phyloP scores from a whole-genome alignment of 1,284 basidiomycete genomes.

The Takashimella tepidaria region DNA sequence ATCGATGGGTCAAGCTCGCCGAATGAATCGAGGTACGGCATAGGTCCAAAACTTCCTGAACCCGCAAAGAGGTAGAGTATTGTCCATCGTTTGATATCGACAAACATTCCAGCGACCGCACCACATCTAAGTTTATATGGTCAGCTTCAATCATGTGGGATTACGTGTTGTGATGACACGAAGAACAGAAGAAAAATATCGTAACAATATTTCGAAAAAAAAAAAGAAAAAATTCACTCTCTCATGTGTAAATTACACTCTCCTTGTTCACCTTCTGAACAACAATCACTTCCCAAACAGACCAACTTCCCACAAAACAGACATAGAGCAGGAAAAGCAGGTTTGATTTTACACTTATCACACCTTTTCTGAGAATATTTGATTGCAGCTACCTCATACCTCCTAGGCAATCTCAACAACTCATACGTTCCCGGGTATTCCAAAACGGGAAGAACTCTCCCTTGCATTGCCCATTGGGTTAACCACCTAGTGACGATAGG shows the following conservation, averaged over 20 bases:
- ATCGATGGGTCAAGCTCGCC: conserved; percentile 91
- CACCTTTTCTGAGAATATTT: conserved; percentile 66
- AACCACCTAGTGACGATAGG: conserved; percentile 45
- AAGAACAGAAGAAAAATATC: no score
- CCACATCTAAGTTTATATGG: conserved; percentile 64
- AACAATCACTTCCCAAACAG: conserved; percentile 92
- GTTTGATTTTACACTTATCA: conserved; percentile 69
- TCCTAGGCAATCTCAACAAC: conserved; percentile 70
- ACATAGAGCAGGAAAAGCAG: conserved; percentile 84
- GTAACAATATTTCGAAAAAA: no score
- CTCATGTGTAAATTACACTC: conserved; percentile 95
- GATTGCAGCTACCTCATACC: conserved; percentile 78
- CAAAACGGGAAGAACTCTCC: conserved; percentile 54
- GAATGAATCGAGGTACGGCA: conserved; percentile 91
- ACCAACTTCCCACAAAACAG: conserved; percentile 82
- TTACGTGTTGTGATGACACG: no score
- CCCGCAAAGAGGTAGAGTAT: conserved; percentile 85
- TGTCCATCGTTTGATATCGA: conserved; percentile 88
- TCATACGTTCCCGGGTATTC: conserved; percentile 85
- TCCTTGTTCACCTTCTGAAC: conserved; percentile 65
- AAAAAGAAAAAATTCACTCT: conserved; percentile 59
- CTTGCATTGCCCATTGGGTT: conserved; percentile 44
- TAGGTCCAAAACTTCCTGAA: conserved; percentile 79
- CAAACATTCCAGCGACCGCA: conserved; percentile 81
- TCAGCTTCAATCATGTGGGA: conserved; percentile 5